Evolutionary conservation across 106 monocot species (phyloP).

Genomic region (Phalaenopsis aphrodite): DNA sequence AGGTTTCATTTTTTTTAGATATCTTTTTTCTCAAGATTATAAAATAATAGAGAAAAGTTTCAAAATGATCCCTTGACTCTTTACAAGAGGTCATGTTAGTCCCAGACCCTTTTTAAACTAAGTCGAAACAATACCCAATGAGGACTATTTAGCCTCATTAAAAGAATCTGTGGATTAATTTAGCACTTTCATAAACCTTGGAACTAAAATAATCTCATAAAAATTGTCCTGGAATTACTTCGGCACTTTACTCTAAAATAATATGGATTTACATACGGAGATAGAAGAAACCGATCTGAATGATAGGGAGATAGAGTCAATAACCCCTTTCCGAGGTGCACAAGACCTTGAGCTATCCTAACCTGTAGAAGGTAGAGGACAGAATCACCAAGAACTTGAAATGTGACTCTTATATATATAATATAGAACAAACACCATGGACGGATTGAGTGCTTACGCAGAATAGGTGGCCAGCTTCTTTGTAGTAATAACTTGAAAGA

Average conservation of each 20-base stretch:
- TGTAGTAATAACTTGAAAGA: constrained; percentile 97
- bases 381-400: background rate
- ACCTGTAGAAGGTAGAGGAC: constrained; percentile 43
- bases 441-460: constrained; percentile 48
- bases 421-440: background rate
- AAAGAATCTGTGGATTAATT: too few relatives aligned
- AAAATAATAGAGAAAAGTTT: too few relatives aligned
- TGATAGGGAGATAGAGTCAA: constrained; percentile 94
- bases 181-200: too few relatives aligned
- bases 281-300: constrained; percentile 84
- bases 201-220: too few relatives aligned
- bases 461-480: constrained; percentile 95
- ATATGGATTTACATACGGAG: constrained; percentile 52
- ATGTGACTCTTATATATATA: background rate
- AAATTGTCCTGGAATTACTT: too few relatives aligned
- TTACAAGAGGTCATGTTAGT: too few relatives aligned
- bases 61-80: too few relatives aligned
- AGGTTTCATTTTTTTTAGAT: background rate
- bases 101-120: too few relatives aligned
- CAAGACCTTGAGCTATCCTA: constrained; percentile 94
- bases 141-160: too few relatives aligned
- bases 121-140: too few relatives aligned
- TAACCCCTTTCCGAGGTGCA: constrained; percentile 93
- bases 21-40: background rate
- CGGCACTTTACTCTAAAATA: too few relatives aligned